Evolutionary conservation across 352 stramenopile genomes (phyloP), one percentile per base, ranked within the genome.

Genomic region (Peronospora tabacina): DNA sequence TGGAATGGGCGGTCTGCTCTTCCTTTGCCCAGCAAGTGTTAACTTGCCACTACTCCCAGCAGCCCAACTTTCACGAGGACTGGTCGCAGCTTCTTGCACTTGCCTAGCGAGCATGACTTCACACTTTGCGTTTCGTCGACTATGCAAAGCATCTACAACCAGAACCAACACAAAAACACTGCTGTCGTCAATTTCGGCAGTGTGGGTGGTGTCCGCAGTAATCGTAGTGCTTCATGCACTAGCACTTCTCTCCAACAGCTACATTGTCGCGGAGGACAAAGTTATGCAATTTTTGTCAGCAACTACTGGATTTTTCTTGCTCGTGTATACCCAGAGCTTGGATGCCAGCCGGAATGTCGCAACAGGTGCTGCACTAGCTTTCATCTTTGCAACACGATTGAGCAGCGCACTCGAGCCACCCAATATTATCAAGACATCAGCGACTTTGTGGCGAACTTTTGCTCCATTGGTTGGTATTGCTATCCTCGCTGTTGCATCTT

Each of bases 201-300:
- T 46, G 5, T 45, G 45, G 30, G 40, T 72, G 8, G 55, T 82
- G 3, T 59, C 61, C 3, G 57, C 73, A 9, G 40, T 72, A 8
- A 39, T 82, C 4, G 63, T 87, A 16, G 44, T 90, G 10, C 48
- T 90, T 22, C 82, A 91, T 45, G 54, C 65, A 11, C 52, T 89
- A 12, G 69, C 70, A 9, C 58, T 90, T 19, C 63, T 90, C 15
- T 92, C 83, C 28, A 94, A 94, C 52, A 91, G 79, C 64, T 94
- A 85, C 55, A 86, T 94, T 22, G 74, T 90, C n/a, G 65, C 75
- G 7, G 82, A 94, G 43, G 49, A 66, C 45, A 68, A 64, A 20
- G 77, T 87, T 7, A 80, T 90, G 60, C 63, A 73, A 17, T 94
- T 90, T 39, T 47, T 94, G 34, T 71, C 66, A 16, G 60, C 68